Percentiles rank a stretch among this genome's conserved stretches.
Conservation (phyloP, 75 land plant genomes). For the Pinus taeda region DNA sequence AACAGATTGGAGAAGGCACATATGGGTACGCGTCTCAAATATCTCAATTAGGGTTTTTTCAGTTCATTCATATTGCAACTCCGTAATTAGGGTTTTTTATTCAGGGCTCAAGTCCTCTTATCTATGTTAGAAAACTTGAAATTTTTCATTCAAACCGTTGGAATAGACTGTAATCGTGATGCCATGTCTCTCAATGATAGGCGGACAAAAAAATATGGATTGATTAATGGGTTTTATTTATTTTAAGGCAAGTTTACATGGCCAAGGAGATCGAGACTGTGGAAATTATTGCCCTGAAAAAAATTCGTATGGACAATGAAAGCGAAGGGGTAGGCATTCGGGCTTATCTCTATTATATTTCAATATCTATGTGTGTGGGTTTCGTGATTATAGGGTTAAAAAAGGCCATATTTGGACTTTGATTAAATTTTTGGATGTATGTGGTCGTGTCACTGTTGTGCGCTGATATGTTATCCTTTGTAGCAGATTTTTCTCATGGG, state of each 20-base stretch:
- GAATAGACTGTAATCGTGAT: background rate
- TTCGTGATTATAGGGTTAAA: too few relatives aligned
- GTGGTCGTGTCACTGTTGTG: too few relatives aligned
- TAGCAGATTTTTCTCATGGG: background rate
- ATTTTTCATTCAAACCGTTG: too few relatives aligned
- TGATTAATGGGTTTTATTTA: background rate
- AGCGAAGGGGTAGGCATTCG: conserved; percentile 77
- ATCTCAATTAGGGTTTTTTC: too few relatives aligned
- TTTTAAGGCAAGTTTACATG: conserved; percentile 87
- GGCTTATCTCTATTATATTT: too few relatives aligned
- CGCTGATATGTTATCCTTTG: too few relatives aligned
- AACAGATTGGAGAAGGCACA: conserved; percentile 97
- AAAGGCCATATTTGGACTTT: too few relatives aligned
- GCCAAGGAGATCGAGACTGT: conserved; percentile 84
- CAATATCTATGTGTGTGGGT: too few relatives aligned
- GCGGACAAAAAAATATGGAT: background rate
- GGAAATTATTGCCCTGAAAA: conserved; percentile 91
- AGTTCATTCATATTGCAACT: background rate
- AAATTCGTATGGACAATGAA: conserved; percentile 94
- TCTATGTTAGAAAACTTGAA: background rate
- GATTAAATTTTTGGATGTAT: too few relatives aligned
- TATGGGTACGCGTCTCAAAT: conserved; percentile 72
- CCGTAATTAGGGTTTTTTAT: background rate
- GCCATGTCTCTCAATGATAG: background rate
- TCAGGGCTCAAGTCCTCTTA: background rate